These are phyloP conservation scores for Physcomitrium patens DNA, from an alignment of 225 moss, liverwort and hornwort species.

Conservation along the genomic window DNA sequence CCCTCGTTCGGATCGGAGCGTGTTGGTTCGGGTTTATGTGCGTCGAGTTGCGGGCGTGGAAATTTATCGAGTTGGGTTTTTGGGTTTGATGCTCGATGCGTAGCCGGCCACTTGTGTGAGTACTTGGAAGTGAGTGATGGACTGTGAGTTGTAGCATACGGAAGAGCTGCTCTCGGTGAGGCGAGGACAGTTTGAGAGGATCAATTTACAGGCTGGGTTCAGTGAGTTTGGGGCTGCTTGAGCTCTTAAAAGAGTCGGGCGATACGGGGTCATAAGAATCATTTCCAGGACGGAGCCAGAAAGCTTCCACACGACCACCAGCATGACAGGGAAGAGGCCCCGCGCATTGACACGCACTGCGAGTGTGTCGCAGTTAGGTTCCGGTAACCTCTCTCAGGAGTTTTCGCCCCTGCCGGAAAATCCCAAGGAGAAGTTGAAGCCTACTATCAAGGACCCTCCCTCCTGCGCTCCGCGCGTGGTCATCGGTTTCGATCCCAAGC, in stretches of 20 bases:
- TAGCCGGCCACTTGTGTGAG: background rate
- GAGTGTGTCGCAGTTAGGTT: constrained; percentile 74
- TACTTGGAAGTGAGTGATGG: constrained; percentile 17
- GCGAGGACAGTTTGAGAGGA: background rate
- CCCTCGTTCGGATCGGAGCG: too few species aligned
- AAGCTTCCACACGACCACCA: background rate
- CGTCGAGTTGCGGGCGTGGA: background rate
- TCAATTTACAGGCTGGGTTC: background rate
- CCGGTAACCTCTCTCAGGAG: constrained; percentile 55
- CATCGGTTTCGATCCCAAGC: constrained; percentile 87
- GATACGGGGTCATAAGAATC: background rate
- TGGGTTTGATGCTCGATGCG: background rate
- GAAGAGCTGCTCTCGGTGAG: background rate
- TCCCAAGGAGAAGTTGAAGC: constrained; percentile 79
- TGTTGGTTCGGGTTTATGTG: too few species aligned
- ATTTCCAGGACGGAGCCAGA: background rate
- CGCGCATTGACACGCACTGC: constrained; percentile 78
- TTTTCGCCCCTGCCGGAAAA: constrained; percentile 70
- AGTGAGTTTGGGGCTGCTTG: background rate
- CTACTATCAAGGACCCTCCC: constrained; percentile 14
- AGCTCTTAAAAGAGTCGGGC: background rate
- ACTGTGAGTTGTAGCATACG: constrained; percentile 29
- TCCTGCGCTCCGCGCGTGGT: constrained; percentile 60
- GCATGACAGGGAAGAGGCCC: constrained; percentile 86
- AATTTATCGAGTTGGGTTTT: background rate